phyloP scores from a whole-genome alignment of 2,329 filamentous ascomycete species.

The Herpotrichia juniperi region DNA sequence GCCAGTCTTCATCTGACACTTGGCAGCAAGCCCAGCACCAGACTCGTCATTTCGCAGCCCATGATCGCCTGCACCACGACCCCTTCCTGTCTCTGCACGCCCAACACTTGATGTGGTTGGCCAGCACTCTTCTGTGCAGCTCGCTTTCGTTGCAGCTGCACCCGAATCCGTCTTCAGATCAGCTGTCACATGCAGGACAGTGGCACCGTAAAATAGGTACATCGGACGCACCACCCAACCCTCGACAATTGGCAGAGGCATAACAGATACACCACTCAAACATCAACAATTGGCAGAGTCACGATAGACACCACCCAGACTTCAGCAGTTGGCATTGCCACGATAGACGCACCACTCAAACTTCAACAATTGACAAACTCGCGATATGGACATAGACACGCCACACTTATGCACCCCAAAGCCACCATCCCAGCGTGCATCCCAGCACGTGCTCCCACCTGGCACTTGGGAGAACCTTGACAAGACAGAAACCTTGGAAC shows the following conservation, averaged over 20 bases:
- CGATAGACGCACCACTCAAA: too few relatives aligned
- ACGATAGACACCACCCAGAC: background rate
- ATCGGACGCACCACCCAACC: background rate
- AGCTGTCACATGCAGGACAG: background rate
- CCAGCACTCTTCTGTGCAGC: background rate
- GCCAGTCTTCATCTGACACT: too few relatives aligned
- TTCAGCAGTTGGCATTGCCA: too few relatives aligned
- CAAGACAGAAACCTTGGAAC: background rate
- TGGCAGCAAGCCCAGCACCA: slow-evolving; percentile 1
- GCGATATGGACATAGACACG: too few relatives aligned
- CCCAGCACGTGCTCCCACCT: background rate
- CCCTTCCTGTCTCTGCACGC: background rate
- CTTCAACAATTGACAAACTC: too few relatives aligned
- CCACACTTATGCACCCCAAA: background rate
- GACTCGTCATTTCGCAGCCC: slow-evolving; percentile 4
- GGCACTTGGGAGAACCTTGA: background rate
- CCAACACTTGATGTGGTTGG: background rate
- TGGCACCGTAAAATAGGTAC: background rate
- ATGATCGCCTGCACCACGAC: background rate
- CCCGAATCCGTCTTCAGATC: background rate
- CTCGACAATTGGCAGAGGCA: too few relatives aligned
- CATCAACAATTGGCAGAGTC: too few relatives aligned
- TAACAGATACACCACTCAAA: too few relatives aligned
- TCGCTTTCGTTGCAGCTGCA: background rate
- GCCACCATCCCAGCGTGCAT: background rate